A percentile compares a stretch with the other conserved stretches of the same genome.
phyloP scores from a whole-genome alignment of 2,329 filamentous ascomycete species.

The Calonectria pteridis region DNA sequence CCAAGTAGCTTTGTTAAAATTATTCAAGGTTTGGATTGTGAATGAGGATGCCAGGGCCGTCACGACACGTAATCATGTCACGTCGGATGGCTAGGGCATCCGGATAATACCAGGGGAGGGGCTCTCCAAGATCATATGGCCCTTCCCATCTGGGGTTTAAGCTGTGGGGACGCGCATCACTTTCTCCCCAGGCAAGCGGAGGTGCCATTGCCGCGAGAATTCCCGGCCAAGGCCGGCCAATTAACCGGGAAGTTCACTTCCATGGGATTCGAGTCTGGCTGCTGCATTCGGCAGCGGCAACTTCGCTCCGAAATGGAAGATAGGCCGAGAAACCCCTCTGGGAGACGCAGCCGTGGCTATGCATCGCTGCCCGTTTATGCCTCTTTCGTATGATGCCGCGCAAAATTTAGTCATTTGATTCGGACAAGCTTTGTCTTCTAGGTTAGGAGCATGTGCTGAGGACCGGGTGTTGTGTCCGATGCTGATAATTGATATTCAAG shows the following conservation, averaged over 20 bases:
- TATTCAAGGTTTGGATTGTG: too few species aligned
- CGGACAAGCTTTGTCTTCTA: background rate
- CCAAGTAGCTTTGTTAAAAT: too few species aligned
- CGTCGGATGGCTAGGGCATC: background rate
- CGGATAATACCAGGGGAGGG: background rate
- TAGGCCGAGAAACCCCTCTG: background rate
- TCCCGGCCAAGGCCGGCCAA: constrained; percentile 1
- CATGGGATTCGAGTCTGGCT: background rate
- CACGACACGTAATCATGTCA: background rate
- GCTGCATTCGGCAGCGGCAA: background rate
- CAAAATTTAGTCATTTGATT: background rate
- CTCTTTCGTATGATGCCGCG: background rate
- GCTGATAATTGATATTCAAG: background rate
- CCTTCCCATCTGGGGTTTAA: background rate
- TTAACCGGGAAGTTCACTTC: constrained; percentile 3
- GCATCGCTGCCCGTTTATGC: constrained; percentile 3
- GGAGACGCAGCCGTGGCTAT: background rate
- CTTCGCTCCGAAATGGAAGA: background rate
- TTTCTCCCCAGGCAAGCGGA: background rate
- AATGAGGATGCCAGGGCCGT: background rate
- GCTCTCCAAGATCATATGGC: constrained; percentile 1
- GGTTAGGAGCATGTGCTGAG: background rate
- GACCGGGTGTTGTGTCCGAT: background rate
- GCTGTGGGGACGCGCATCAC: background rate
- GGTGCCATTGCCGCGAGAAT: background rate